phyloP scores from a whole-genome alignment of 768 basidiomycete genomes.

The Kwoniella pini region DNA sequence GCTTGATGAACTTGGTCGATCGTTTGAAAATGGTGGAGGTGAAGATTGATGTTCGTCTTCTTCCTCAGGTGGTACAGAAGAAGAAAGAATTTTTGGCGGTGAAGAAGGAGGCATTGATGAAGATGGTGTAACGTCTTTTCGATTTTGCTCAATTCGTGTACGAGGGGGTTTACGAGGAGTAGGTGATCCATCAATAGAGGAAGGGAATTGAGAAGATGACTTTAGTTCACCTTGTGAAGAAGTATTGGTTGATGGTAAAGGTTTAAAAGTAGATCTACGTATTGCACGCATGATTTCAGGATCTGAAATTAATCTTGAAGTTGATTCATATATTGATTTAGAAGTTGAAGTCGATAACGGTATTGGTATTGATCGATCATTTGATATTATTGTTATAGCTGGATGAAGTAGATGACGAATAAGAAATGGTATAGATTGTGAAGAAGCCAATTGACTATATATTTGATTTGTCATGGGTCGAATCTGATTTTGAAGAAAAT shows the following conservation, averaged over 20 bases:
- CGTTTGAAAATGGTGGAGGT: conserved; percentile 3
- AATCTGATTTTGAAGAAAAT: background rate
- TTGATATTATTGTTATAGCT: conserved; percentile 11
- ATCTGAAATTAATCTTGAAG: conserved; percentile 12
- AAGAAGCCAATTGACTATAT: background rate
- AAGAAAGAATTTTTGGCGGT: conserved; percentile 5
- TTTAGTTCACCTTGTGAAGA: no score
- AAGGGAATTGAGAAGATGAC: no score
- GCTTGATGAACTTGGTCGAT: background rate
- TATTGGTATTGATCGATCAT: conserved; percentile 15
- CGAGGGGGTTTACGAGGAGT: conserved; percentile 12
- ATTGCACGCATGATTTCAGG: conserved; percentile 11
- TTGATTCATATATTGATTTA: background rate
- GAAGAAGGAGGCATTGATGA: conserved; percentile 5
- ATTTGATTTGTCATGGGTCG: background rate
- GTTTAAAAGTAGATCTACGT: background rate
- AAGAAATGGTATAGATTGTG: conserved; percentile 6
- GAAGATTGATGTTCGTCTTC: background rate
- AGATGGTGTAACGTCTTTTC: background rate
- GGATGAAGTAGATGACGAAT: conserved; percentile 21
- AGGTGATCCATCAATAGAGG: conserved; percentile 6
- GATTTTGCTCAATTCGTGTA: background rate
- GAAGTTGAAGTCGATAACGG: background rate
- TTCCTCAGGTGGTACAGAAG: conserved; percentile 2
- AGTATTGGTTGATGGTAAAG: no score